Base-by-base conservation (phyloP, 768 basidiomycete genomes). In the Mycena indigotica region DNA sequence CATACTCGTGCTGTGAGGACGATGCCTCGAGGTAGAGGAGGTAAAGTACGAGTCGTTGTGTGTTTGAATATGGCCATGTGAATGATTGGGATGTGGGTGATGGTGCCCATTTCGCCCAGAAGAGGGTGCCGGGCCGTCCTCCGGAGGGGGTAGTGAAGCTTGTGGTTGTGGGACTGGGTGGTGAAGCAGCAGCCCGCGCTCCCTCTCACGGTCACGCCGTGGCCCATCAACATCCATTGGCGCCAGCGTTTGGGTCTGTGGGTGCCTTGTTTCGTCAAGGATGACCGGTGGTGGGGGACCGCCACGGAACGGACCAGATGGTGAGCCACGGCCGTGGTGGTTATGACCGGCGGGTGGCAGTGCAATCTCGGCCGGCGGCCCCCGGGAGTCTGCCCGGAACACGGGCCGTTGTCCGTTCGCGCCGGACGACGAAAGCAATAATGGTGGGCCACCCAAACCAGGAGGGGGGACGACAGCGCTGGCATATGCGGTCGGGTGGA, bases 401-500 rank as follows among this genome's bases (percentile, higher is more conserved):
- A 82, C 69, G 8, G 84, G 80, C 5, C 85, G 82, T 56, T 76
- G 76, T 44, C 67, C 71, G 24, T 74, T 74, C 13, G 24, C 46
- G n/a, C n/a, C n/a, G n/a, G n/a, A n/a, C 25, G 83, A 75, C 62
- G 87, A 83, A 25, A 91, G 64, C 51, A 89, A 72, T 21, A 90
- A 76, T 23, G 87, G 86, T 0, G 87, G 88, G 0, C 89, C 89
- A 6, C 77, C 76, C 15, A 91, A 75, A 5, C 86, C 84, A 1
- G 84, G 83, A 25, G 90, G 88, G 13, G 87, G 88, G 1, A 87
- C 82, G 23, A 88, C 83, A 0, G 87, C 82, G 58, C 85, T 89
- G 0, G 92, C 91, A 65, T 97, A 98, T 4, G 93, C 93, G 3
- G 93, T 96, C 1, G 95, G 95, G 66, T 98, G 95, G 0, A 98